Evolutionary conservation across 2,329 filamentous ascomycete species (phyloP).

Genomic region (Neonectria punicea): DNA sequence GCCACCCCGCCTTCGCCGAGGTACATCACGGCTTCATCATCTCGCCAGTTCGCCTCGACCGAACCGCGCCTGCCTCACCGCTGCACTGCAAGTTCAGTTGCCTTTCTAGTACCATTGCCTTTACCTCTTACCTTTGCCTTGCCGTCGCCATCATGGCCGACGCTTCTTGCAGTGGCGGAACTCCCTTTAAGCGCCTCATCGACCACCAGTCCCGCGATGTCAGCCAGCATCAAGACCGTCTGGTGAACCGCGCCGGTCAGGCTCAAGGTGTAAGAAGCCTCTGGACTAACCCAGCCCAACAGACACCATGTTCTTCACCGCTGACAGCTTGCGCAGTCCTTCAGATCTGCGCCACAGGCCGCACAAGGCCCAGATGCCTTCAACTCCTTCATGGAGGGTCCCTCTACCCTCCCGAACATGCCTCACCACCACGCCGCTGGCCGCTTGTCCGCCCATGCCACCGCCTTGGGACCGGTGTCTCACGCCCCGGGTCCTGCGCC

Average conservation of each 20-base stretch:
- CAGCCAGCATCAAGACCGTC: constrained; percentile 55
- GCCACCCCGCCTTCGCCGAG: constrained; percentile 31
- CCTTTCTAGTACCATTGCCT: constrained; percentile 1
- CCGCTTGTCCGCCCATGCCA: constrained; percentile 49
- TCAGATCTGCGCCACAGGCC: constrained; percentile 47
- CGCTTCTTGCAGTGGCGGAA: constrained; percentile 54
- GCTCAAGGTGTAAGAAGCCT: constrained; percentile 45
- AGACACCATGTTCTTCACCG: not conserved
- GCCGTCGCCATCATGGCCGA: constrained; percentile 49
- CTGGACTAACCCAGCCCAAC: not conserved
- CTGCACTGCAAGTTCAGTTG: not conserved
- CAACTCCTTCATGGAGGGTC: constrained; percentile 48
- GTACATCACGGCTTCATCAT: constrained; percentile 23
- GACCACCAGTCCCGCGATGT: constrained; percentile 55
- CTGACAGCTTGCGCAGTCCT: constrained; percentile 41
- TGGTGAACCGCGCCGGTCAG: constrained; percentile 46
- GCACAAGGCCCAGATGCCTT: constrained; percentile 48
- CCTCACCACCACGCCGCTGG: constrained; percentile 49
- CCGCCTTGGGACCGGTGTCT: constrained; percentile 45
- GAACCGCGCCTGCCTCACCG: not conserved
- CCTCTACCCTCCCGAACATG: constrained; percentile 42
- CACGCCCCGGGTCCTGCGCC: constrained; percentile 38
- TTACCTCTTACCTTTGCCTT: not conserved
- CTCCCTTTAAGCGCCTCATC: constrained; percentile 56
- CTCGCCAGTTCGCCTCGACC: not conserved